Evolutionary conservation across 1,139 yeast species (phyloP).

Genomic region (Kodamaea derodonti): DNA sequence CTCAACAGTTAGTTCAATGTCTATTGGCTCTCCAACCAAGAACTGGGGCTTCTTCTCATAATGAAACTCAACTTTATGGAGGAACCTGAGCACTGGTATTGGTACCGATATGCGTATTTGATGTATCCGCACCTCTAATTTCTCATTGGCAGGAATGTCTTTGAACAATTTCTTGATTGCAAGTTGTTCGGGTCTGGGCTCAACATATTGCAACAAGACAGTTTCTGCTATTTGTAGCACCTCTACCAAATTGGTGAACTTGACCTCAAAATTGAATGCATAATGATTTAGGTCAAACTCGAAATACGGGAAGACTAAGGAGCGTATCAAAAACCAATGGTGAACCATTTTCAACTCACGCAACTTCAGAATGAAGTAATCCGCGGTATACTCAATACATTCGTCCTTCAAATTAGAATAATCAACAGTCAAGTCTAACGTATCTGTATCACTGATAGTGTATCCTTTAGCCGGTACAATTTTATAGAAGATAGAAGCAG

Average conservation of each 20-base stretch:
- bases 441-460: conserved; percentile 25
- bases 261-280: conserved; percentile 28
- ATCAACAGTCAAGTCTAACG: conserved; percentile 38
- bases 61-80: conserved; percentile 47
- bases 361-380: conserved; percentile 8
- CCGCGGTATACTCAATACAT: conserved; percentile 20
- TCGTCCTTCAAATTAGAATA: conserved; percentile 48
- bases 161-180: conserved; percentile 14
- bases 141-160: conserved; percentile 5
- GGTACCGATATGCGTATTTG: conserved; percentile 46
- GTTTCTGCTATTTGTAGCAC: conserved; percentile 13
- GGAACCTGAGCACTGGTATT: conserved; percentile 47
- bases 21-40: conserved; percentile 62
- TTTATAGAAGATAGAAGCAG: conserved; percentile 58
- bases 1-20: conserved; percentile 38
- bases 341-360: conserved; percentile 9
- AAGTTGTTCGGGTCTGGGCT: conserved; percentile 10
- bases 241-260: conserved; percentile 18
- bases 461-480: conserved; percentile 28
- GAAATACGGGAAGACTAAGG: conserved; percentile 20
- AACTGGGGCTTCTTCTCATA: conserved; percentile 39
- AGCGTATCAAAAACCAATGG: conserved; percentile 26
- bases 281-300: conserved; percentile 36
- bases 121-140: conserved; percentile 6
- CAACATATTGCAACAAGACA: conserved; percentile 15